Evolutionary conservation across 768 basidiomycete genomes (phyloP), one percentile per base, ranked within the genome.

Genomic region (Coprinopsis sp.): DNA sequence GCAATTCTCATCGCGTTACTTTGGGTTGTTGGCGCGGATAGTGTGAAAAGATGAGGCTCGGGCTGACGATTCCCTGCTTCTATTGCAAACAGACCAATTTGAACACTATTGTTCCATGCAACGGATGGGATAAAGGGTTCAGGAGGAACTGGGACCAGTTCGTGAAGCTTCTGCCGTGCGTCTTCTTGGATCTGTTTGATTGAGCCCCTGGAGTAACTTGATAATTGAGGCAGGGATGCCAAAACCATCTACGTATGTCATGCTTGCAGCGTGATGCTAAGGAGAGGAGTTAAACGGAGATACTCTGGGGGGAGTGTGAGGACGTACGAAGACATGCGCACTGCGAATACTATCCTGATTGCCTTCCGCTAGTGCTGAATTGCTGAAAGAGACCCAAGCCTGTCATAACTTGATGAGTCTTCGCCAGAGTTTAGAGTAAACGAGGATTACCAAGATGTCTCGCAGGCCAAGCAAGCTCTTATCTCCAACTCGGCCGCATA

Each of bases 351-450:
- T 6, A 18, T 42, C 40, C 8, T 8, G 24, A 27, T 27, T 12
- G 13, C 14, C n/a, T 11, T 4, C 14, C 8, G 25, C 8, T n/a
- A 42, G 6, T 37, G 41, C 33, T 19, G 33, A 36, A 64, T 95
- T 93, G 7, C 82, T 80, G 63, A 99, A 98, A n/a, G 71, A 67
- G 4, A 93, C 82, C 96, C 96, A 98, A 2, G 91, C 87, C 93
- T 96, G n/a, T n/a, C n/a, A n/a, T n/a, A n/a, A n/a, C n/a, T n/a
- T n/a, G 47, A 24, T 29, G 37, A 51, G 29, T 59, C 30, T 6
- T 40, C 18, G 29, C 6, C 25, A 43, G 27, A 39, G 10, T 25
- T n/a, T n/a, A n/a, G 40, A 48, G 33, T 31, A 16, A 30, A 38
- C 8, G 22, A 18, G 23, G 60, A 80, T 51, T 61, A 94, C 95